Conservation (phyloP, 768 basidiomycete species). For the Ramaria sp. region DNA sequence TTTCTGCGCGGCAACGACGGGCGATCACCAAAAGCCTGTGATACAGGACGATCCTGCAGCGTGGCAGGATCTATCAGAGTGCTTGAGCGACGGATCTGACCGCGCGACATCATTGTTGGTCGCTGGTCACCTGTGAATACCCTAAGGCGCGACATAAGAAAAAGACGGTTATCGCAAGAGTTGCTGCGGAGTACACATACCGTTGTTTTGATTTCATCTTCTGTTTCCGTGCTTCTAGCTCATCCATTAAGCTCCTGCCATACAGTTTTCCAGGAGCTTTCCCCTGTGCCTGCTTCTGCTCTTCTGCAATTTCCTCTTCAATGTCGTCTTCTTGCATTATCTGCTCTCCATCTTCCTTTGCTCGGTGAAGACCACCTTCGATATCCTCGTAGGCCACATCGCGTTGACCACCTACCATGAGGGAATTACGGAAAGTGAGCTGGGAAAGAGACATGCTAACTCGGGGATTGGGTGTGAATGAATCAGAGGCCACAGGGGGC, state of each 20-base stretch:
- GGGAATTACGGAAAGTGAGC: slow-evolving; percentile 74
- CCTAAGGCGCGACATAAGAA: slow-evolving; percentile 28
- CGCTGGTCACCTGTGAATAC: slow-evolving; percentile 83
- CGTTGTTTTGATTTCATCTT: slow-evolving; percentile 76
- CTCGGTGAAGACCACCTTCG: slow-evolving; percentile 53
- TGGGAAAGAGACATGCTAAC: slow-evolving; percentile 66
- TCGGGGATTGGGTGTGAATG: slow-evolving; percentile 72
- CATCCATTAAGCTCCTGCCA: slow-evolving; percentile 85
- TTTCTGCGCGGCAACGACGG: slow-evolving; percentile 33
- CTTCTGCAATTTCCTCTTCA: slow-evolving; percentile 29
- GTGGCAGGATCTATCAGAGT: slow-evolving; percentile 68
- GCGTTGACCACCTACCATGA: slow-evolving; percentile 57
- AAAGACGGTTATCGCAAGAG: neutral
- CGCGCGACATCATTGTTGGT: slow-evolving; percentile 88
- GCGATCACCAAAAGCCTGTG: slow-evolving; percentile 34
- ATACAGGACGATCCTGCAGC: slow-evolving; percentile 38
- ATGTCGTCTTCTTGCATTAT: slow-evolving; percentile 34
- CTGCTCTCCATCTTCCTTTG: slow-evolving; percentile 72
- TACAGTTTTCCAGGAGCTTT: slow-evolving; percentile 77
- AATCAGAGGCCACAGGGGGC: slow-evolving; percentile 42
- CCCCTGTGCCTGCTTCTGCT: slow-evolving; percentile 19
- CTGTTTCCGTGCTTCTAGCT: slow-evolving; percentile 74
- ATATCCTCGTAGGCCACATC: slow-evolving; percentile 54
- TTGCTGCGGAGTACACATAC: slow-evolving; percentile 31
- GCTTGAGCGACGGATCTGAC: slow-evolving; percentile 39